Evolutionary conservation across 2,329 filamentous ascomycete species (phyloP), one percentile per base, ranked within the genome.

Genomic region (Cytospora piceicola): DNA sequence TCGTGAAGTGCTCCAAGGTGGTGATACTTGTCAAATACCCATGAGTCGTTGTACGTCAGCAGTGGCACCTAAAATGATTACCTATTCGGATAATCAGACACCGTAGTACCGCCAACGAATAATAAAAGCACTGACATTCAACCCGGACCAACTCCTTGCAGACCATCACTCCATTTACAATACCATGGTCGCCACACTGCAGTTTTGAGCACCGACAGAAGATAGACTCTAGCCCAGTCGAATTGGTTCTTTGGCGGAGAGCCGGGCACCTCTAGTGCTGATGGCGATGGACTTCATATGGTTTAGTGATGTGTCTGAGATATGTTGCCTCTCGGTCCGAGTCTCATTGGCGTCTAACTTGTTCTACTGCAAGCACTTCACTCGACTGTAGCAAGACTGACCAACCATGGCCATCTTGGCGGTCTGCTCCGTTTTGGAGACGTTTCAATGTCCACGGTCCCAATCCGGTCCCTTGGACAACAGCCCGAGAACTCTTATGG

Each of bases 141-240:
- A 42, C 5, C 36, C 15, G 12, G 36, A 11, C 36, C 36, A 17
- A 39, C 11, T 14, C 15, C 2, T 4, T 17, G n/a, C 17, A 42
- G 8, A 42, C 17, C 20, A 42, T 7, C 17, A n/a, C 36, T 39
- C 12, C 36, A 39, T 39, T 36, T 51, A 52, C 27, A 5, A 29
- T 29, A 29, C 27, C 27, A 29, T 3, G 27, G 3, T 5, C 34
- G 53, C 61, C 32, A 57, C 53, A 29, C 39, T 57, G 29, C 52
- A 20, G 39, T 20, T 32, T 49, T 32, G 52, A 46, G 30, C 6
- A 20, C 15, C 20, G 39, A n/a, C 39, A n/a, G 6, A 5, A 20
- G 6, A 68, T 64, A 65, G 61, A 46, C 51, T 58, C 61, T 62
- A 63, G 58, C 66, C n/a, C n/a, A n/a, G n/a, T 65, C 66, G 66